Conservation (phyloP, 1,139 yeast species). For the Geotrichum reessii region DNA sequence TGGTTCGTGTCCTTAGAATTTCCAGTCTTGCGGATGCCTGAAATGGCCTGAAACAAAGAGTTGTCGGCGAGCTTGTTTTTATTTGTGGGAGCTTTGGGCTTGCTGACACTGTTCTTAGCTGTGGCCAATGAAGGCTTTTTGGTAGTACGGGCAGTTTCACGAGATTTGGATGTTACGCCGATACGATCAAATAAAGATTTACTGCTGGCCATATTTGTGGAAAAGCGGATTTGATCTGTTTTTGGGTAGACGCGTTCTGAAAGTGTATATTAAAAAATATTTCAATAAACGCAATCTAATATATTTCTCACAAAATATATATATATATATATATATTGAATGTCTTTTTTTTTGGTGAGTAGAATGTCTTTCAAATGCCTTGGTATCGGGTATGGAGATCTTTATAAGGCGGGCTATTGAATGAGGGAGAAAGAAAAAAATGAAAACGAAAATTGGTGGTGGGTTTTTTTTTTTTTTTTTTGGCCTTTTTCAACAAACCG, state of each 20-base stretch:
- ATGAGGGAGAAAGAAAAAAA: not conserved
- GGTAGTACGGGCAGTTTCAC: not conserved
- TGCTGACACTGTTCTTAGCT: not conserved
- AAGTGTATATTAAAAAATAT: too few relatives aligned
- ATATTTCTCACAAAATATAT: not conserved
- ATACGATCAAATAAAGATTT: conserved; percentile 4
- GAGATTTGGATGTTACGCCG: not conserved
- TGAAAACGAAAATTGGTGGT: not conserved
- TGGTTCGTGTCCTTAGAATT: not conserved
- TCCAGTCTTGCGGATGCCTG: conserved; percentile 5
- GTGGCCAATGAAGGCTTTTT: not conserved
- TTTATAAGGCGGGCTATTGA: not conserved
- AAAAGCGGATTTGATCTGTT: not conserved
- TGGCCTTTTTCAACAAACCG: too few relatives aligned
- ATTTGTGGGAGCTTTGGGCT: not conserved
- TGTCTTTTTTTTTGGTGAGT: too few relatives aligned
- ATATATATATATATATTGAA: too few relatives aligned
- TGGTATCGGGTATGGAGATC: not conserved
- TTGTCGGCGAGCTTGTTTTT: conserved; percentile 6
- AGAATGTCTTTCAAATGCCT: not conserved
- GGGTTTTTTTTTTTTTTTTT: not conserved
- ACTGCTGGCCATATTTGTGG: not conserved
- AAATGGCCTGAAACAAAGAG: conserved; percentile 11
- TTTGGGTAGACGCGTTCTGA: not conserved
- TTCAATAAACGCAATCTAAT: too few relatives aligned